Base-by-base conservation (phyloP, 768 basidiomycete genomes). In the Omphalotus guepiniiformis region DNA sequence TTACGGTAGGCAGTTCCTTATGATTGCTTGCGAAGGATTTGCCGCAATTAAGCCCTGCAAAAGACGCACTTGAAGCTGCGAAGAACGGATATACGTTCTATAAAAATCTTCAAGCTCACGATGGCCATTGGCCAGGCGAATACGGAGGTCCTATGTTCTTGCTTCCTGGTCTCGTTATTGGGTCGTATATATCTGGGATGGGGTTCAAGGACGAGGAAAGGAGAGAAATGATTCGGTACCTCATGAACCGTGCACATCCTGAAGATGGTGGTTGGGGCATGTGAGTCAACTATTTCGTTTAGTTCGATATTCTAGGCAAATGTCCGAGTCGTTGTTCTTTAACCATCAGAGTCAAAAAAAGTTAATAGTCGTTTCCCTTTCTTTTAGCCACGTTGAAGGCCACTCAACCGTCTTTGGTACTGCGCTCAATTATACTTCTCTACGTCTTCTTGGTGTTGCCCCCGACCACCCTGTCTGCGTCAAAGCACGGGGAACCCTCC, bases 261-360 rank as follows among this genome's bases (percentile, higher is more conserved):
- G 83, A 88, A 27, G 90, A 95, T 44, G 92, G 93, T 21, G 96
- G 96, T 2, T 98, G 95, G 96, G 96, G 96, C 58, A 76, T 99
- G 94, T 96, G 58, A 66, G 92, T 58, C 12, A 42, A 41, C 28
- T 11, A 3, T 35, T 42, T 32, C 13, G 27, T 47, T 15, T 30
- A 34, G 28, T 41, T 8, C 11, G 23, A 25, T n/a, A n/a, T n/a
- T n/a, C n/a, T n/a, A n/a, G n/a, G n/a, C n/a, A n/a, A n/a, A n/a
- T n/a, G n/a, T n/a, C n/a, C n/a, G n/a, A n/a, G n/a, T n/a, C n/a
- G n/a, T n/a, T n/a, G n/a, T n/a, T n/a, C n/a, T n/a, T n/a, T n/a
- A n/a, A n/a, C n/a, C n/a, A n/a, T n/a, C n/a, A n/a, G n/a, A n/a
- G n/a, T n/a, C n/a, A n/a, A n/a, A n/a, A n/a, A 15, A 13, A 37